These are phyloP conservation scores for Schizosaccharomyces lindneri DNA, from an alignment of 805 yeast species.

Conservation along the genomic window DNA sequence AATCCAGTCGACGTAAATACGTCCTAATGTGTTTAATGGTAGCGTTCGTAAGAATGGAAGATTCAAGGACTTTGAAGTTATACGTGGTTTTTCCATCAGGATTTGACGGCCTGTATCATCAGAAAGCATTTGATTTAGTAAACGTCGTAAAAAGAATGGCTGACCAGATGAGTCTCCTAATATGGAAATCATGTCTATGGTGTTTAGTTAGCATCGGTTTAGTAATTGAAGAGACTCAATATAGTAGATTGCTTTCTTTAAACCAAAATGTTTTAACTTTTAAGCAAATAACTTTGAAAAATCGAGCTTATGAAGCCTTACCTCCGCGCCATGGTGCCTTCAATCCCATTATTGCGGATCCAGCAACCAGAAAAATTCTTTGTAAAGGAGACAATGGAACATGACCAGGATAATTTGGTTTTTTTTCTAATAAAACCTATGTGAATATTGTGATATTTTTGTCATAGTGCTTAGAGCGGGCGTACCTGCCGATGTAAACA, in stretches of 20 bases:
- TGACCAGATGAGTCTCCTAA: slow-evolving; percentile 73
- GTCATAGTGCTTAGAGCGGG: neutral
- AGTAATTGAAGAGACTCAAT: neutral
- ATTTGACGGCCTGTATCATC: slow-evolving; percentile 58
- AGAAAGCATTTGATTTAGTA: slow-evolving; percentile 50
- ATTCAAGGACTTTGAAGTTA: slow-evolving; percentile 47
- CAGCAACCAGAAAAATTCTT: slow-evolving; percentile 32
- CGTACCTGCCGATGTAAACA: neutral
- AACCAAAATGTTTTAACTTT: neutral
- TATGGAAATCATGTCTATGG: slow-evolving; percentile 15
- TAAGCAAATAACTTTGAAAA: neutral
- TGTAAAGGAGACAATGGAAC: slow-evolving; percentile 46
- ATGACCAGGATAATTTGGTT: slow-evolving; percentile 35
- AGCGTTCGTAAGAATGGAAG: slow-evolving; percentile 30
- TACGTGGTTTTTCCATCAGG: slow-evolving; percentile 55
- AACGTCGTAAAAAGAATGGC: slow-evolving; percentile 31
- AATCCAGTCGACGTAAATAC: slow-evolving; percentile 58
- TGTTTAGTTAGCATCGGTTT: neutral
- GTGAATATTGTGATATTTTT: neutral
- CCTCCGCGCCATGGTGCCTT: slow-evolving; percentile 14
- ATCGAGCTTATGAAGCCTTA: neutral
- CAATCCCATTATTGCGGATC: slow-evolving; percentile 53
- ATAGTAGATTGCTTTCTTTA: too few relatives aligned
- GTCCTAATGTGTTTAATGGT: slow-evolving; percentile 53
- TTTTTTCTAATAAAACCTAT: neutral